phyloP scores from a whole-genome alignment of 495 filamentous ascomycete species.

The Zalerion maritima region DNA sequence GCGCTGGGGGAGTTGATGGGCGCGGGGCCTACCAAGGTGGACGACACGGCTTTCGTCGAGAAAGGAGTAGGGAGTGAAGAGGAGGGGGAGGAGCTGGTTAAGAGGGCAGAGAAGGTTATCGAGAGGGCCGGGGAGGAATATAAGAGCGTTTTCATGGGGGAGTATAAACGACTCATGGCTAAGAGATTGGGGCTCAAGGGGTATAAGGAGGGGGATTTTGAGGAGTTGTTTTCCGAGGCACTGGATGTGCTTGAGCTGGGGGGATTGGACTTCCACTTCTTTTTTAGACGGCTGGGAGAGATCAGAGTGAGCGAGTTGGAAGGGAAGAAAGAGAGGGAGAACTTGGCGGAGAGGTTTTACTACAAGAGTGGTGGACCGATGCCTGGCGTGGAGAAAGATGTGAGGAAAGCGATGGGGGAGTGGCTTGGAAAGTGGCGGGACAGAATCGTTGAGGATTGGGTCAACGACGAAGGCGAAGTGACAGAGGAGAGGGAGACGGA shows the following conservation, averaged over 20 bases:
- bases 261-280: slow-evolving; percentile 81
- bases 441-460: slow-evolving; percentile 63
- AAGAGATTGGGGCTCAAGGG: slow-evolving; percentile 58
- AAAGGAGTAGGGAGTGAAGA: slow-evolving; percentile 59
- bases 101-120: slow-evolving; percentile 72
- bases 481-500: slow-evolving; percentile 38
- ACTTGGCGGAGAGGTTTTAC: slow-evolving; percentile 54
- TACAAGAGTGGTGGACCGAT: slow-evolving; percentile 45
- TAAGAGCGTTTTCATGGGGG: slow-evolving; percentile 65
- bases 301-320: slow-evolving; percentile 43
- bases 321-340: slow-evolving; percentile 41
- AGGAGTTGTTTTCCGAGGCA: slow-evolving; percentile 57
- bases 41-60: slow-evolving; percentile 51
- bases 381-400: slow-evolving; percentile 47
- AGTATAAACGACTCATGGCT: slow-evolving; percentile 76
- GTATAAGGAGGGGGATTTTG: slow-evolving; percentile 55
- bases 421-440: slow-evolving; percentile 65
- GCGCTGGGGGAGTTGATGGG: slow-evolving; percentile 81
- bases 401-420: slow-evolving; percentile 44
- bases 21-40: slow-evolving; percentile 43
- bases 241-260: slow-evolving; percentile 70
- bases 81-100: slow-evolving; percentile 49
- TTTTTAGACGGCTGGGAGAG: slow-evolving; percentile 61
- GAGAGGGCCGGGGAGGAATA: slow-evolving; percentile 66
- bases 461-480: slow-evolving; percentile 18